Conservation (phyloP, 495 filamentous ascomycete genomes). For the Jackrogersella minutella region DNA sequence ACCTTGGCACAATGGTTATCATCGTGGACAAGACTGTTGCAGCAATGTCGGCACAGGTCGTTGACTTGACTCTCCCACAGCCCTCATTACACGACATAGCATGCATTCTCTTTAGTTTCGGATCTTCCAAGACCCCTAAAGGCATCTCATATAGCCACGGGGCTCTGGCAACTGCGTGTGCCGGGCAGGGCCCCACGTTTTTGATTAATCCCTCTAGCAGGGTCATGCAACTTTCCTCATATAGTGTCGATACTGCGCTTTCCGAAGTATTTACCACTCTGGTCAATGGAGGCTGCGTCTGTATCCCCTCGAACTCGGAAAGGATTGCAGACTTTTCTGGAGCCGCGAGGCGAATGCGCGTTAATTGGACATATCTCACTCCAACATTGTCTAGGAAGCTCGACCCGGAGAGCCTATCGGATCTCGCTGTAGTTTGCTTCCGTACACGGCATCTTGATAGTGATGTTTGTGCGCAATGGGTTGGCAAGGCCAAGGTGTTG, state of each 20-base stretch:
- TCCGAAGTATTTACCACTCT: conserved; percentile 72
- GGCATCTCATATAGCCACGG: conserved; percentile 56
- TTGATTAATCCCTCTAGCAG: conserved; percentile 59
- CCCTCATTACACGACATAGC: conserved; percentile 50
- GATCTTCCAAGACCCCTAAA: conserved; percentile 44
- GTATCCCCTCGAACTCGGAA: conserved; percentile 56
- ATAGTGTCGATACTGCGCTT: conserved; percentile 73
- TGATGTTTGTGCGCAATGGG: conserved; percentile 54
- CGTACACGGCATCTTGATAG: conserved; percentile 53
- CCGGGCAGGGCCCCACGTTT: conserved; percentile 59
- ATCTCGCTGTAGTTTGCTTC: conserved; percentile 56
- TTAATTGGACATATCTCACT: conserved; percentile 60
- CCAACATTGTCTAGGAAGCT: conserved; percentile 55
- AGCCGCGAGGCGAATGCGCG: conserved; percentile 55
- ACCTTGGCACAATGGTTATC: conserved; percentile 48
- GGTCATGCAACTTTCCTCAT: conserved; percentile 73
- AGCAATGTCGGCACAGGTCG: conserved; percentile 48
- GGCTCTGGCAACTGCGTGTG: conserved; percentile 52
- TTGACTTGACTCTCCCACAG: conserved; percentile 30
- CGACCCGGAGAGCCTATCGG: conserved; percentile 47
- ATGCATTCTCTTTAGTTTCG: conserved; percentile 53
- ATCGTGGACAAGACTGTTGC: conserved; percentile 43
- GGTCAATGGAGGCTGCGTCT: conserved; percentile 60
- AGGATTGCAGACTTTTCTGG: conserved; percentile 47
- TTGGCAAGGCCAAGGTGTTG: conserved; percentile 53